These are phyloP conservation scores for Paecilomyces sp. DNA, from an alignment of 2,329 filamentous ascomycete species.

Conservation along the genomic window DNA sequence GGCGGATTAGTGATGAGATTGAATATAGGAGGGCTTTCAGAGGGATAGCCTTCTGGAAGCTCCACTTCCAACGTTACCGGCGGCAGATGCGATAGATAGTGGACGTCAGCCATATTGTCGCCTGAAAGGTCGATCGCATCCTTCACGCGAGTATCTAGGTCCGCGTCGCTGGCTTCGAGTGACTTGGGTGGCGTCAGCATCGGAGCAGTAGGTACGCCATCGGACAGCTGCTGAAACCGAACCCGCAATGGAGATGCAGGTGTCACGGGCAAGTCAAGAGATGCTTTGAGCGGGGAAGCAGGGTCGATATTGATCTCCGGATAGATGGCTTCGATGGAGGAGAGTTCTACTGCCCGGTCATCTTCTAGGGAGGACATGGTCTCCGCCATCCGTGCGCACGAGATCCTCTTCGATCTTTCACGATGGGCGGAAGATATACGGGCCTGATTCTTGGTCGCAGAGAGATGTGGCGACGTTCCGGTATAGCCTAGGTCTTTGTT, in stretches of 20 bases:
- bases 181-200: constrained; percentile 37
- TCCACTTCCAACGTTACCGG: constrained; percentile 47
- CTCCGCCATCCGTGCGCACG: constrained; percentile 28
- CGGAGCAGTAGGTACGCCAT: constrained; percentile 24
- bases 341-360: constrained; percentile 54
- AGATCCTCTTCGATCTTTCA: neutral
- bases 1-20: constrained; percentile 41
- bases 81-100: constrained; percentile 49
- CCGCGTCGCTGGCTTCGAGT: constrained; percentile 20
- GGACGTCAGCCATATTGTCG: constrained; percentile 28
- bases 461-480: neutral
- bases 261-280: constrained; percentile 49
- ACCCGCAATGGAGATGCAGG: constrained; percentile 47
- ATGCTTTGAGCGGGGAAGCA: constrained; percentile 40
- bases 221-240: constrained; percentile 30
- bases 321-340: constrained; percentile 54
- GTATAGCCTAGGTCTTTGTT: neutral
- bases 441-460: neutral
- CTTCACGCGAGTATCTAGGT: constrained; percentile 13
- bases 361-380: constrained; percentile 35
- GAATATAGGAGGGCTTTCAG: constrained; percentile 43
- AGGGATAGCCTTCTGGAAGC: constrained; percentile 52
- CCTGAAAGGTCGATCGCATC: constrained; percentile 13
- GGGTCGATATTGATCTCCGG: constrained; percentile 51
- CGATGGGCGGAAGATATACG: neutral